Percentiles rank a stretch among this genome's conserved stretches.
These are phyloP conservation scores for Omphalotus guepiniiformis DNA, from an alignment of 768 basidiomycete species.

Conservation along the genomic window DNA sequence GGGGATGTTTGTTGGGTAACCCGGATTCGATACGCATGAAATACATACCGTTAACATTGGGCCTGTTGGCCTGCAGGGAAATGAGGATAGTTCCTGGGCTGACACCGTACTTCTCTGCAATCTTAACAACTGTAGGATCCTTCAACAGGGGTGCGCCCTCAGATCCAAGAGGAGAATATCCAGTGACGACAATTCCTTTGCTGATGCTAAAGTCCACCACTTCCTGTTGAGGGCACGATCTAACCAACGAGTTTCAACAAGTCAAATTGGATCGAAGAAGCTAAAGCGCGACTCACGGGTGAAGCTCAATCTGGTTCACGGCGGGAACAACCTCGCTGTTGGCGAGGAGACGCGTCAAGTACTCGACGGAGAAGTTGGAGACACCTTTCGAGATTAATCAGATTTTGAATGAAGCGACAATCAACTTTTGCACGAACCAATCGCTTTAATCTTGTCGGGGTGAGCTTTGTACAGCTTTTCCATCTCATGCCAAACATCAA, in stretches of 20 bases:
- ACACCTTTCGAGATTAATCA: slow-evolving; percentile 39
- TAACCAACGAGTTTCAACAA: slow-evolving; percentile 27
- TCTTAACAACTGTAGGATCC: slow-evolving; percentile 53
- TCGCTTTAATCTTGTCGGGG: slow-evolving; percentile 72
- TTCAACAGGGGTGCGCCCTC: slow-evolving; percentile 62
- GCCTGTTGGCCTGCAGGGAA: slow-evolving; percentile 68
- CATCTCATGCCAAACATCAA: slow-evolving; percentile 76
- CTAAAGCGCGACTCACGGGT: slow-evolving; percentile 48
- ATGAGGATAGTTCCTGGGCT: slow-evolving; percentile 64
- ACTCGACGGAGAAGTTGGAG: slow-evolving; percentile 67
- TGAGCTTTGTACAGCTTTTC: slow-evolving; percentile 61
- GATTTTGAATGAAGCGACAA: neutral
- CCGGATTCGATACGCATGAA: neutral
- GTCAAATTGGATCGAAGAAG: neutral
- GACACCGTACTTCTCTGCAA: slow-evolving; percentile 60
- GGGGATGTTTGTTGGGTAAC: neutral
- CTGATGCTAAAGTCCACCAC: slow-evolving; percentile 54
- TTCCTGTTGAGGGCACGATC: slow-evolving; percentile 65
- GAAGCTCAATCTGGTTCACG: slow-evolving; percentile 77
- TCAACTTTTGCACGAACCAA: slow-evolving; percentile 48
- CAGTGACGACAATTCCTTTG: slow-evolving; percentile 68
- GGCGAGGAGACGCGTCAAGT: slow-evolving; percentile 56
- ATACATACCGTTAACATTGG: slow-evolving; percentile 45
- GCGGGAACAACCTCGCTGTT: slow-evolving; percentile 61
- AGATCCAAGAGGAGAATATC: slow-evolving; percentile 79